Conservation (phyloP, 1,284 basidiomycete genomes). For the Puccinia polysora region DNA sequence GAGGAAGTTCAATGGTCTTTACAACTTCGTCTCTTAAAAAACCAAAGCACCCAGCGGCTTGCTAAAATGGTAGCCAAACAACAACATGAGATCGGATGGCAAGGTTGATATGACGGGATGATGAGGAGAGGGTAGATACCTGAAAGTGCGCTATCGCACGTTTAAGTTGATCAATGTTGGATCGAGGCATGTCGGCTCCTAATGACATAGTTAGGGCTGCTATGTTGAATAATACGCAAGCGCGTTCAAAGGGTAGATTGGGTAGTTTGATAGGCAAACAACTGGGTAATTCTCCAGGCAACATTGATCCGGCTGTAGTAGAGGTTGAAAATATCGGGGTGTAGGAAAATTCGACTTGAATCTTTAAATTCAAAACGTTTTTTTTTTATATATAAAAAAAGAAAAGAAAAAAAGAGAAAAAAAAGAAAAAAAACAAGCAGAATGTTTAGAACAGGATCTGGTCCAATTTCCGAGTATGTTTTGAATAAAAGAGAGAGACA, state of each 20-base stretch:
- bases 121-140: slow-evolving; percentile 56
- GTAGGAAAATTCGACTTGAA: slow-evolving; percentile 71
- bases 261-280: slow-evolving; percentile 60
- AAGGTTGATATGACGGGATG: no score
- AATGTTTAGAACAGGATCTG: no score
- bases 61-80: no score
- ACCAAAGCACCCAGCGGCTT: slow-evolving; percentile 37
- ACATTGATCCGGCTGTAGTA: slow-evolving; percentile 44
- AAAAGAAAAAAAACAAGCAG: neutral
- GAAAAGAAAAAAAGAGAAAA: neutral
- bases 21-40: slow-evolving; percentile 10
- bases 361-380: slow-evolving; percentile 61
- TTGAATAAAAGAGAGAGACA: slow-evolving; percentile 5
- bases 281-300: slow-evolving; percentile 45
- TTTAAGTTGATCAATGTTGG: slow-evolving; percentile 67
- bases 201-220: slow-evolving; percentile 73
- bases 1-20: neutral
- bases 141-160: slow-evolving; percentile 68
- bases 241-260: slow-evolving; percentile 74
- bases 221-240: slow-evolving; percentile 73
- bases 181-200: slow-evolving; percentile 65
- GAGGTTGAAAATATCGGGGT: slow-evolving; percentile 63
- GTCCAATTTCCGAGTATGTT: no score
- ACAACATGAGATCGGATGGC: no score
- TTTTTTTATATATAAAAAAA: neutral